Conservation (phyloP, 2,329 filamentous ascomycete species). For the Balansia obtecta region DNA sequence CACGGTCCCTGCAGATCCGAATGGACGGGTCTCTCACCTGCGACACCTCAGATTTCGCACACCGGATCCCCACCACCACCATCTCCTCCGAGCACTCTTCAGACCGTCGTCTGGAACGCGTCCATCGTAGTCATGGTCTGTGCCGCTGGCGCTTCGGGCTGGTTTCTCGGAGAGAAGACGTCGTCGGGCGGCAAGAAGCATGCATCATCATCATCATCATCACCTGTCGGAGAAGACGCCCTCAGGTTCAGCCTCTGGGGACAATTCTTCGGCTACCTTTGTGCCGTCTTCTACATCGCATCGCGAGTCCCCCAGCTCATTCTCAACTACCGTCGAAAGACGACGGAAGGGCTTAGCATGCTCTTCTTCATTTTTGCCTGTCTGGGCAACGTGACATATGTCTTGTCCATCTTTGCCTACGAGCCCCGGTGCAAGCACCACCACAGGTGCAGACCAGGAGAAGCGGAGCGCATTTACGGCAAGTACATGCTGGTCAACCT, state of each 20-base stretch:
- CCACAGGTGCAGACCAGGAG: slow-evolving; percentile 47
- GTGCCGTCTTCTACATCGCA: slow-evolving; percentile 77
- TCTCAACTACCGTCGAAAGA: slow-evolving; percentile 85
- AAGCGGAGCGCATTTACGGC: slow-evolving; percentile 56
- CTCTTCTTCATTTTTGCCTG: slow-evolving; percentile 96
- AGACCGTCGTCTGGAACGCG: slow-evolving; percentile 59
- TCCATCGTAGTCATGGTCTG: slow-evolving; percentile 71
- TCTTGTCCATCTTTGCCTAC: slow-evolving; percentile 83
- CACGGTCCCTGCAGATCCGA: slow-evolving; percentile 38
- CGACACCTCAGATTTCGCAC: slow-evolving; percentile 57
- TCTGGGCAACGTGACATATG: slow-evolving; percentile 87
- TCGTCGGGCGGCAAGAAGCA: slow-evolving; percentile 27
- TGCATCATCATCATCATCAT: too few relatives aligned
- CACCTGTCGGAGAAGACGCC: slow-evolving; percentile 29
- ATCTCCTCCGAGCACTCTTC: slow-evolving; percentile 34
- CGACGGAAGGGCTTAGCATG: slow-evolving; percentile 83
- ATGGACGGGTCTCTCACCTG: slow-evolving; percentile 62
- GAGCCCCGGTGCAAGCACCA: slow-evolving; percentile 53
- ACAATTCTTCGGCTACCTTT: slow-evolving; percentile 89
- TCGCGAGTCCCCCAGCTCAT: slow-evolving; percentile 83
- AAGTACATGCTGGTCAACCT: slow-evolving; percentile 80
- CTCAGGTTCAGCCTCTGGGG: slow-evolving; percentile 64
- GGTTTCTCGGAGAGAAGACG: slow-evolving; percentile 50
- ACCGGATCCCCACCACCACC: slow-evolving; percentile 32
- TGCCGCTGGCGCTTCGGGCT: slow-evolving; percentile 70